Base-by-base conservation (phyloP, 1,284 basidiomycete species). In the Pholiota adiposa region DNA sequence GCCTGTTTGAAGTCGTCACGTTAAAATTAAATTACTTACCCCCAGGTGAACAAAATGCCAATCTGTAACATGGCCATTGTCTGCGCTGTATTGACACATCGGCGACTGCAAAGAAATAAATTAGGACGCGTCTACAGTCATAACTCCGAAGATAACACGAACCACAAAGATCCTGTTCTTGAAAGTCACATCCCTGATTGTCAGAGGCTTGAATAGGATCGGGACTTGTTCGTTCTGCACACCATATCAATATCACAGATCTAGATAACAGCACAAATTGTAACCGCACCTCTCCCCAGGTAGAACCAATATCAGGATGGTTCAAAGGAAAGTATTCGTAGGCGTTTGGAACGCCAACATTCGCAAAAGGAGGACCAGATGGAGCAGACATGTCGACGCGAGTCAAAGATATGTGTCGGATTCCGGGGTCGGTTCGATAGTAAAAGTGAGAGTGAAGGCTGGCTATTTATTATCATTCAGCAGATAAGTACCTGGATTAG, bases 11-110 rank as follows among this genome's bases (percentile, higher is more conserved):
- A n/a, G n/a, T n/a, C n/a, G n/a, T n/a, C n/a, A n/a, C n/a, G n/a
- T n/a, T n/a, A n/a, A n/a, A n/a, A n/a, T n/a, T n/a, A n/a, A n/a
- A n/a, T n/a, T n/a, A 76, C 81, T 60, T 64, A 83, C 83, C 16
- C 85, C 87, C 38, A 88, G 80, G 70, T 93, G 91, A 21, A 92
- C 89, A 12, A 93, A 74, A 72, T 94, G 92, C 87, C 88, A 92
- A 66, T 92, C 87, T 0, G 91, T 90, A 23, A 84, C 83, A 71
- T 88, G 83, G 6, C 93, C 88, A 63, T 89, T 75, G 44, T 90
- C 82, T 4, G 88, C 80, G 51, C 87, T 89, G 75, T 94, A 93
- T 67, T 88, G 86, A 71, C 90, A 92, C 88, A 92, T 89, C 1
- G 89, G 89, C n/a, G 89, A 78, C 85, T 86, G 63, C 16, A 43